These are phyloP conservation scores for Avena sativa DNA, from an alignment of 176 grass and related monocot species.

Conservation along the genomic window DNA sequence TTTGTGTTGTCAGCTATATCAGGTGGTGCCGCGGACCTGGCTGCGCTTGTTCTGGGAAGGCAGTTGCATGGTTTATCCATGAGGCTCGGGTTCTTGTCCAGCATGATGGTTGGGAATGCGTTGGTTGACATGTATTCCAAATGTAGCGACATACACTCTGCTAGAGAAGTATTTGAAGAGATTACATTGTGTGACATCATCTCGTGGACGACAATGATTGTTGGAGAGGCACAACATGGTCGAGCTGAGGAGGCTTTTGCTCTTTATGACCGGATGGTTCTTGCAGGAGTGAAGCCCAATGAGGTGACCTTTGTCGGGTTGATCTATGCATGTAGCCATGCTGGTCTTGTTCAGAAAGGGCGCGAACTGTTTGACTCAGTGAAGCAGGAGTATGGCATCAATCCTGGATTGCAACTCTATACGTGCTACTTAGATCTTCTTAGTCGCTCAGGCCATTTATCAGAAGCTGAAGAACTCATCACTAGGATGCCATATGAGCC, in stretches of 20 bases:
- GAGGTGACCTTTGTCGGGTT: constrained; percentile 86
- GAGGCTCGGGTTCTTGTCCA: constrained; percentile 61
- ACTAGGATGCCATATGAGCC: constrained; percentile 68
- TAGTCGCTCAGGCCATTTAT: constrained; percentile 73
- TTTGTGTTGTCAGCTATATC: constrained; percentile 60
- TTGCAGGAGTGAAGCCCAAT: constrained; percentile 73
- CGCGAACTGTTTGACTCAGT: constrained; percentile 77
- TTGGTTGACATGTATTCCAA: constrained; percentile 95
- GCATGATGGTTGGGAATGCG: constrained; percentile 69
- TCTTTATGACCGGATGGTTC: constrained; percentile 73
- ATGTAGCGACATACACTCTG: constrained; percentile 82
- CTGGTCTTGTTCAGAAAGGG: constrained; percentile 83
- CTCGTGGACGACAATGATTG: constrained; percentile 89
- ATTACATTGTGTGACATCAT: constrained; percentile 56
- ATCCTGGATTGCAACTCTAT: constrained; percentile 78
- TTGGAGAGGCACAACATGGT: constrained; percentile 88
- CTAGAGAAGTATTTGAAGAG: constrained; percentile 76
- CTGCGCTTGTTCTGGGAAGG: constrained; percentile 55
- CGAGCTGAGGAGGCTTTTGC: constrained; percentile 52
- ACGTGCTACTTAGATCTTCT: constrained; percentile 94
- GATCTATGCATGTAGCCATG: constrained; percentile 94
- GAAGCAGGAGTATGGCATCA: constrained; percentile 65
- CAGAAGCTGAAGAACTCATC: constrained; percentile 80
- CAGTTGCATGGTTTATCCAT: constrained; percentile 69
- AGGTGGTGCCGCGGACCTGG: constrained; percentile 59